Conservation (phyloP, 1,139 yeast genomes). For the Lodderomyces pseudojiufengensis region DNA sequence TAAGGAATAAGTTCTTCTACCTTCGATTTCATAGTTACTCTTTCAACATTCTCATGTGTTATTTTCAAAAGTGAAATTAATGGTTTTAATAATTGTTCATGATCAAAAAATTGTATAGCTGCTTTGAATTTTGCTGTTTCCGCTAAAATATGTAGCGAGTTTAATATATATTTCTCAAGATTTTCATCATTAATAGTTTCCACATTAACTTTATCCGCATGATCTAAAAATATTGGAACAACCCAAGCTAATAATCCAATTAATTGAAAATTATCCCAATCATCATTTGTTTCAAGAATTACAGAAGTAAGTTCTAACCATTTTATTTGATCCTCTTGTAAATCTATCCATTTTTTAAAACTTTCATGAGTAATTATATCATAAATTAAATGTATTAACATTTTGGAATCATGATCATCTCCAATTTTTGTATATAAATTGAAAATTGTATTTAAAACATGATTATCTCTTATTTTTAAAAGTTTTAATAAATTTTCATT, state of each 20-base stretch:
- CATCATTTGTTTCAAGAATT: slow-evolving; percentile 44
- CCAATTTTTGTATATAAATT: slow-evolving; percentile 7
- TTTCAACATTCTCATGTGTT: slow-evolving; percentile 47
- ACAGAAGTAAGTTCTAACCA: slow-evolving; percentile 13
- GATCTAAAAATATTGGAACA: slow-evolving; percentile 33
- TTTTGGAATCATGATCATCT: slow-evolving; percentile 11
- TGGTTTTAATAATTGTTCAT: slow-evolving; percentile 37
- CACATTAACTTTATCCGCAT: slow-evolving; percentile 14
- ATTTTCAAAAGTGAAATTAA: slow-evolving; percentile 43
- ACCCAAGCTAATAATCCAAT: slow-evolving; percentile 56
- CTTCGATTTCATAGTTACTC: slow-evolving; percentile 26
- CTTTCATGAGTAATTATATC: slow-evolving; percentile 22
- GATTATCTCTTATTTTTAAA: slow-evolving; percentile 6
- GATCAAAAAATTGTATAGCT: slow-evolving; percentile 49
- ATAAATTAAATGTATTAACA: slow-evolving; percentile 15
- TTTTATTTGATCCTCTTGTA: background rate
- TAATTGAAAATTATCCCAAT: slow-evolving; percentile 52
- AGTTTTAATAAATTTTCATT: slow-evolving; percentile 11
- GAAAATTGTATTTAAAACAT: slow-evolving; percentile 6
- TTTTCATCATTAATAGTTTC: slow-evolving; percentile 13
- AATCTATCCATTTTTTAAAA: slow-evolving; percentile 19
- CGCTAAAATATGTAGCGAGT: slow-evolving; percentile 49
- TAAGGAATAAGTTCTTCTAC: slow-evolving; percentile 39
- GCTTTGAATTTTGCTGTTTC: slow-evolving; percentile 50
- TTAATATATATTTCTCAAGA: slow-evolving; percentile 17